Evolutionary conservation across 129 eudicot genomes (phyloP).

Genomic region (Centella asiatica): DNA sequence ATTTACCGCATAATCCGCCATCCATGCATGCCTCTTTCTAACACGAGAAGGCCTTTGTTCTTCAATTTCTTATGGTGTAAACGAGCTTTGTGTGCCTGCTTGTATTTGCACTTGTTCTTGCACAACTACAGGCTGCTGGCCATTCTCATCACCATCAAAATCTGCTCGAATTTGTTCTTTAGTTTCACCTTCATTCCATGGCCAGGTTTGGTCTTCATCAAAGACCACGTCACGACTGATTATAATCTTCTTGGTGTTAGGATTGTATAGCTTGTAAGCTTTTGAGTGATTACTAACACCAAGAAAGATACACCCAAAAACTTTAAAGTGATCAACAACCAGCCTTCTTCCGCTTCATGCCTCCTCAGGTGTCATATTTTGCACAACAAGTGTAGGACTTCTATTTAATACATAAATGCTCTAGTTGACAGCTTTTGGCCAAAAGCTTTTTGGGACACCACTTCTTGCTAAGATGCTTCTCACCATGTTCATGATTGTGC

Average conservation of each 20-base stretch:
- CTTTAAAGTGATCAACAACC: neutral
- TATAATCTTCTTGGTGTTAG: neutral
- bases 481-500: neutral
- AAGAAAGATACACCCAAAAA: neutral
- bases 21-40: too few relatives aligned
- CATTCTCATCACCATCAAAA: too few relatives aligned
- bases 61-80: too few relatives aligned
- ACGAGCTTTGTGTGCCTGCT: too few relatives aligned
- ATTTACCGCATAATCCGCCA: too few relatives aligned
- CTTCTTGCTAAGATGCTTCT: neutral
- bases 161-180: neutral
- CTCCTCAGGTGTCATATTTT: neutral
- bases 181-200: neutral
- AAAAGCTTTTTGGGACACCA: neutral
- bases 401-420: neutral
- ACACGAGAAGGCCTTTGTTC: too few relatives aligned
- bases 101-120: too few relatives aligned
- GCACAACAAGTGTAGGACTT: neutral
- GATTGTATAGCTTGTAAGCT: neutral
- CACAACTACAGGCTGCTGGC: too few relatives aligned
- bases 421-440: neutral
- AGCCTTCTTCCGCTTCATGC: neutral
- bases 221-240: neutral
- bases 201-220: neutral
- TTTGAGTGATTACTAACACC: neutral